Evolutionary conservation across 1,284 basidiomycete species (phyloP).

Genomic region (Peniophora sp.): DNA sequence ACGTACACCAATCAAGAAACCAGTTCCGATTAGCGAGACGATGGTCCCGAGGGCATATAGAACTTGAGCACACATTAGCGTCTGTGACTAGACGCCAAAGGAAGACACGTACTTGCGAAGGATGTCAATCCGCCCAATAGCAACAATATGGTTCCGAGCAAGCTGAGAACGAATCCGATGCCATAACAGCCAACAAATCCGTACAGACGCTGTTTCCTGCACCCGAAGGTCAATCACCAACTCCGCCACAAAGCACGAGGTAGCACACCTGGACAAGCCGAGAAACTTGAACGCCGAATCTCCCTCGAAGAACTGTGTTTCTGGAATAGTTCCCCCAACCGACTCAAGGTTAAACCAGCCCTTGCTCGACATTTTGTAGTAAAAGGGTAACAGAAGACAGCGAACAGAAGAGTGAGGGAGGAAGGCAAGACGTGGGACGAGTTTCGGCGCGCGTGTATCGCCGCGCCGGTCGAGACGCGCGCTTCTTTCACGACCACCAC

Average conservation of each 20-base stretch:
- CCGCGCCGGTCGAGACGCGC: no score
- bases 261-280: slow-evolving; percentile 70
- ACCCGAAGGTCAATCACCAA: no score
- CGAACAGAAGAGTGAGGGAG: no score
- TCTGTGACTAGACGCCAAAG: not conserved
- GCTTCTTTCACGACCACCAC: no score
- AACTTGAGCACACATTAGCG: slow-evolving; percentile 31
- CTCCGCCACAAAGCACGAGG: not conserved
- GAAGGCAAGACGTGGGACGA: no score
- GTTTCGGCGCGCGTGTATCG: no score
- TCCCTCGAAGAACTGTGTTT: slow-evolving; percentile 72
- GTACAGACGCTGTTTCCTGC: slow-evolving; percentile 67
- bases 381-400: not conserved
- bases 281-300: slow-evolving; percentile 80
- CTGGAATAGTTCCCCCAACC: slow-evolving; percentile 48
- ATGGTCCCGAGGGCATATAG: slow-evolving; percentile 82
- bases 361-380: slow-evolving; percentile 27
- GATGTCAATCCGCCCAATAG: slow-evolving; percentile 63
- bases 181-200: slow-evolving; percentile 74
- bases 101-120: slow-evolving; percentile 62
- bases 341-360: slow-evolving; percentile 70
- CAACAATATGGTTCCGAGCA: slow-evolving; percentile 76
- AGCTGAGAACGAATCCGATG: slow-evolving; percentile 70
- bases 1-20: slow-evolving; percentile 81
- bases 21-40: slow-evolving; percentile 80